phyloP scores from a whole-genome alignment of 345 rosid species.

The Dipteronia sinensis region DNA sequence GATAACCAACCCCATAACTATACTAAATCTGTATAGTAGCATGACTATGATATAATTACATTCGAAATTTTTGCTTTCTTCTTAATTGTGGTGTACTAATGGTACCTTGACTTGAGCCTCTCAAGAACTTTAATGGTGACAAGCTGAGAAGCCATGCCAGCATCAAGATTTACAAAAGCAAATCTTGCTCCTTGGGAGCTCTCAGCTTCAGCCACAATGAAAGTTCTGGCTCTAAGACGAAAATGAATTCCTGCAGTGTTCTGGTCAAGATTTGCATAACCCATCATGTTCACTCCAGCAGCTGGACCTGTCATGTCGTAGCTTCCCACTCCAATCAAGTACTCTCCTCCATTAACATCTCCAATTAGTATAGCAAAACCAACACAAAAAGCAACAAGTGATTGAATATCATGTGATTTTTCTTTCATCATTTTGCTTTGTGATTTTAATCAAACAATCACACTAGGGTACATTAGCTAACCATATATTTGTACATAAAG shows the following conservation, averaged over 20 bases:
- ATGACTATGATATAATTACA: no score
- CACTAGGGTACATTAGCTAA: no score
- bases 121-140: constrained; percentile 46
- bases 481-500: constrained; percentile 13
- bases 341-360: constrained; percentile 28
- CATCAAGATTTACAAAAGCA: constrained; percentile 61
- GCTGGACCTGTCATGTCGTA: constrained; percentile 67
- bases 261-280: constrained; percentile 57
- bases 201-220: constrained; percentile 51
- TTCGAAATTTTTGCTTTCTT: no score
- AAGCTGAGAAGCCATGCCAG: constrained; percentile 69
- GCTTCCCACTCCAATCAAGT: constrained; percentile 60
- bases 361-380: background rate
- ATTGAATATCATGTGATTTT: background rate
- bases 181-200: constrained; percentile 44
- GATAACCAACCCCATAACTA: no score
- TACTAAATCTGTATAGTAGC: no score
- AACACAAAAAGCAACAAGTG: background rate
- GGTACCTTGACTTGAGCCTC: constrained; percentile 46
- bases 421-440: background rate
- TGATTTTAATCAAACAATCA: no score
- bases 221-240: constrained; percentile 55
- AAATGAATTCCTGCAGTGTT: constrained; percentile 58
- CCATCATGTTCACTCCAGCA: constrained; percentile 62
- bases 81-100: no score